Percentiles rank a stretch among this genome's conserved stretches.
These are phyloP conservation scores for Aureobasidium melanogenum DNA, from an alignment of 2,329 filamentous ascomycete species.

Conservation along the genomic window DNA sequence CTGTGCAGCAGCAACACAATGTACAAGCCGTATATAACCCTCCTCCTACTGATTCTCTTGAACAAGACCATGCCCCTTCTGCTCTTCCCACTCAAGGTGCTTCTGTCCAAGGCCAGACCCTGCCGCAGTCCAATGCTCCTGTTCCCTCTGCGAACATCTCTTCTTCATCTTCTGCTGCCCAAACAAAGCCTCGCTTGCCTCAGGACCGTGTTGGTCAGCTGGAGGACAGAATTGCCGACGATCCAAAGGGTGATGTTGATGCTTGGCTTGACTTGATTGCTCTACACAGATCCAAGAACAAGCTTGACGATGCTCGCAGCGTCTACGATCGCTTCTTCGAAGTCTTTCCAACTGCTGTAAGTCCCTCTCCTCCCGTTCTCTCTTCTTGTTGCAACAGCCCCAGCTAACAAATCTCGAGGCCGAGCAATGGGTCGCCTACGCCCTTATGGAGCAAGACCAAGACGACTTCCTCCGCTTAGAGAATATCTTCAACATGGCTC, in stretches of 20 bases:
- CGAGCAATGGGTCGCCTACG: conserved; percentile 82
- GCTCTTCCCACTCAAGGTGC: conserved; percentile 24
- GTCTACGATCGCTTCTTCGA: conserved; percentile 81
- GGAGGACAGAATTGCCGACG: conserved; percentile 85
- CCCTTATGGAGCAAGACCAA: conserved; percentile 79
- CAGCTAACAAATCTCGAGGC: conserved; percentile 51
- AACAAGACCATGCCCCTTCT: conserved; percentile 17
- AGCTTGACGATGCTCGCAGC: conserved; percentile 69
- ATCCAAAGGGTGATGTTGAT: conserved; percentile 84
- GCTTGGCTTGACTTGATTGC: conserved; percentile 84
- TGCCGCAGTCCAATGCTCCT: conserved; percentile 14
- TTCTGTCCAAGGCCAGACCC: conserved; percentile 17
- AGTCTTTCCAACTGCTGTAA: conserved; percentile 83
- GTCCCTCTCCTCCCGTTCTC: conserved; percentile 31
- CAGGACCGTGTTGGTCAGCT: conserved; percentile 70
- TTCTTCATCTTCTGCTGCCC: conserved; percentile 19
- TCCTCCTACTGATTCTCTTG: conserved; percentile 12
- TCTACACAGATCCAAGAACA: conserved; percentile 73
- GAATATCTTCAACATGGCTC: conserved; percentile 69
- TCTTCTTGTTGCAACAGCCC: not conserved
- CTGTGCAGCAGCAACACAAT: conserved; percentile 12
- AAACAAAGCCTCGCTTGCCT: conserved; percentile 48
- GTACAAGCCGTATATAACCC: conserved; percentile 12
- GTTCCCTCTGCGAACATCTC: conserved; percentile 15
- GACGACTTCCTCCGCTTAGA: conserved; percentile 77